Conservation (phyloP, 1,139 yeast genomes). For the Magnusiomyces fungicola region DNA sequence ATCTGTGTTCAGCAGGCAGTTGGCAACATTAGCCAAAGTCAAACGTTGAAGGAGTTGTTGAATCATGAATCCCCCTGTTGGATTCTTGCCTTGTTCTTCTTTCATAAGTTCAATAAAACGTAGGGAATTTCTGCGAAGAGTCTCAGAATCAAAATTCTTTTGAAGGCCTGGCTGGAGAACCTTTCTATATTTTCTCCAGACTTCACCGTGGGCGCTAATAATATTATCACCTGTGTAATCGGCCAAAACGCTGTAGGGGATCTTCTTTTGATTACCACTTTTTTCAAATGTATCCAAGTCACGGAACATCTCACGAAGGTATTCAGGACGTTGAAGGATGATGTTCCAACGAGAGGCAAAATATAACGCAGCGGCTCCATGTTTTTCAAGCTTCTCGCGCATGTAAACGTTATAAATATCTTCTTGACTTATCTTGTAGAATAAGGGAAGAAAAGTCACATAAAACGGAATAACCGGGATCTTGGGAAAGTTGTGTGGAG, state of each 20-base stretch:
- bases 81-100: conserved; percentile 11
- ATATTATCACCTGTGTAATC: conserved; percentile 56
- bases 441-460: conserved; percentile 45
- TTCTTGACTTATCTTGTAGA: conserved; percentile 43
- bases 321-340: conserved; percentile 45
- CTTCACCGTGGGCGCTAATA: conserved; percentile 51
- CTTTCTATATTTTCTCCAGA: conserved; percentile 47
- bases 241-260: conserved; percentile 50
- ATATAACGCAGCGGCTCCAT: conserved; percentile 55
- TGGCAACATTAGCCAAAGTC: conserved; percentile 46
- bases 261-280: conserved; percentile 55
- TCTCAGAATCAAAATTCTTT: conserved; percentile 39
- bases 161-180: conserved; percentile 43
- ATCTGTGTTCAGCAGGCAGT: conserved; percentile 45
- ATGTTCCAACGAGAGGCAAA: conserved; percentile 62
- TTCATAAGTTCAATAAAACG: conserved; percentile 17
- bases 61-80: conserved; percentile 25
- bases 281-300: conserved; percentile 47
- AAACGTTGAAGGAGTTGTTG: conserved; percentile 42
- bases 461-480: conserved; percentile 60
- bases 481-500: conserved; percentile 35
- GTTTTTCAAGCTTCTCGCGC: conserved; percentile 38
- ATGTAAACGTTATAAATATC: conserved; percentile 40
- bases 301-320: conserved; percentile 41
- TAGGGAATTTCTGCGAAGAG: conserved; percentile 19